Conservation (phyloP, 441 rosid species). For the Viola pubescens region DNA sequence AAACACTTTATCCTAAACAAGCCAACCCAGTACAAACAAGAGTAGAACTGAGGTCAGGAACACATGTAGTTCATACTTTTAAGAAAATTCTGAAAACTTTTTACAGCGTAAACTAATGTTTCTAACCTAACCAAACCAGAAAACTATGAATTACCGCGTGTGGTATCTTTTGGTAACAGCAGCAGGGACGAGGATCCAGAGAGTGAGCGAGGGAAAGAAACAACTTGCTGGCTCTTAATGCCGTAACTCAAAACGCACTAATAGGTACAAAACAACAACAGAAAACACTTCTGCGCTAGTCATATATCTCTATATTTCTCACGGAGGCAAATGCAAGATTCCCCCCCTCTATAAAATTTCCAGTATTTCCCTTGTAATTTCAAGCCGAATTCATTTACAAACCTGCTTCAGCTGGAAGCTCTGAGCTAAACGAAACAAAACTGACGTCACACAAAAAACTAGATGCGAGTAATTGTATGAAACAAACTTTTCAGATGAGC, state of each 20-base stretch:
- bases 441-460: not conserved
- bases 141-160: not conserved
- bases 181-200: no score
- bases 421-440: constrained; percentile 9
- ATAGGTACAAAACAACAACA: not conserved
- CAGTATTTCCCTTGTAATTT: constrained; percentile 4
- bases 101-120: not conserved
- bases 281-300: not conserved
- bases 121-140: not conserved
- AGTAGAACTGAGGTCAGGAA: no score
- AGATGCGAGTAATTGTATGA: not conserved
- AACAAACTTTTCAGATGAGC: not conserved
- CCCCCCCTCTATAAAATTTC: constrained; percentile 7
- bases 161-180: not conserved
- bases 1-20: no score
- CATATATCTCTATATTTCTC: constrained; percentile 12
- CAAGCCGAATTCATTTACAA: constrained; percentile 17
- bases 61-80: not conserved
- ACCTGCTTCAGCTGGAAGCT: constrained; percentile 16
- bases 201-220: not conserved
- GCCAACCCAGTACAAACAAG: no score
- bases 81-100: not conserved
- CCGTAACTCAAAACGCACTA: not conserved
- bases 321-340: constrained; percentile 14
- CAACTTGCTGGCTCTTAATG: not conserved